These are phyloP conservation scores for Eragrostis curvula DNA, from an alignment of 176 grass and related monocot genomes.

Conservation along the genomic window DNA sequence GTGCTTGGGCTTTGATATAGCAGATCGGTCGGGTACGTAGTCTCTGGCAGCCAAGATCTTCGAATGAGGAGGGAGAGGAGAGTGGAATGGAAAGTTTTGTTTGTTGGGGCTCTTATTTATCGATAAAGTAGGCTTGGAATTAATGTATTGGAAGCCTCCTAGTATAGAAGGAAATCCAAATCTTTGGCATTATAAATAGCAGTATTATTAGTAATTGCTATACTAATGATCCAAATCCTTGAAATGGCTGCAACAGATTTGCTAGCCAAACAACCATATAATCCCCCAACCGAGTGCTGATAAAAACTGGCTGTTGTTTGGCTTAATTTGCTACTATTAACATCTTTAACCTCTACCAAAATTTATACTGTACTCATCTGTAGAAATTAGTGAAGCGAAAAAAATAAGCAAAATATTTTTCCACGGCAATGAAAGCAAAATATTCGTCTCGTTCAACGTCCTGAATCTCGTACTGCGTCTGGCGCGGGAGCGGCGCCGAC, in stretches of 20 bases:
- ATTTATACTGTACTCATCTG: not conserved
- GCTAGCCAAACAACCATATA: too few species aligned
- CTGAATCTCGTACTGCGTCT: not conserved
- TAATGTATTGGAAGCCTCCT: not conserved
- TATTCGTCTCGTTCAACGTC: not conserved
- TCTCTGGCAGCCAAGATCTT: not conserved
- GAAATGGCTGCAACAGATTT: not conserved
- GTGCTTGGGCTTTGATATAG: not conserved
- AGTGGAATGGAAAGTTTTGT: not conserved
- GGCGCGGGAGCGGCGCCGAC: not conserved
- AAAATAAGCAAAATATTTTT: not conserved
- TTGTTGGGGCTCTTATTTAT: not conserved
- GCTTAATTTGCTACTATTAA: not conserved
- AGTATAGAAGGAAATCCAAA: not conserved
- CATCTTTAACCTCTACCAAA: not conserved
- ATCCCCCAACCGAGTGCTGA: too few species aligned
- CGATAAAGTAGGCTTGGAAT: not conserved
- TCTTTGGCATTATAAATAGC: not conserved
- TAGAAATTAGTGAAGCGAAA: not conserved
- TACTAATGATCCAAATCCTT: not conserved
- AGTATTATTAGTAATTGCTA: not conserved
- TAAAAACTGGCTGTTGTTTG: not conserved
- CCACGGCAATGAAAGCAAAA: not conserved
- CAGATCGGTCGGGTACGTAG: not conserved
- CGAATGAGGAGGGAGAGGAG: not conserved